A percentile compares a stretch with the other conserved stretches of the same genome.
phyloP scores from a whole-genome alignment of 208 protist genomes.

The Leishmania turanica region DNA sequence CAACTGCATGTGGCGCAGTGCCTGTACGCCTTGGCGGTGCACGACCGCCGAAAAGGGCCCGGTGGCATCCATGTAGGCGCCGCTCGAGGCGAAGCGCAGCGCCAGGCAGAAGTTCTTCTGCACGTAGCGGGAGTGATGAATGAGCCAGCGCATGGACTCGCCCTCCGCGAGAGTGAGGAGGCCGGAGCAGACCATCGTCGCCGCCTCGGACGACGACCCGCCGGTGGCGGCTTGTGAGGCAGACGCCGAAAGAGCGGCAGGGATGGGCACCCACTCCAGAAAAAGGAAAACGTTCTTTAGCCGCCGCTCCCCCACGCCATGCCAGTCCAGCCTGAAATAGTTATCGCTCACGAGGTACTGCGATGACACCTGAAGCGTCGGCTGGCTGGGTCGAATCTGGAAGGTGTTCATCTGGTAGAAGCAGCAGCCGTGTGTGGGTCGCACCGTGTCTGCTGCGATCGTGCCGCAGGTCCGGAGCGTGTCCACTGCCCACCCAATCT shows the following conservation, averaged over 20 bases:
- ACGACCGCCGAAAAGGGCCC: slow-evolving; percentile 29
- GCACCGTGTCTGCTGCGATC: slow-evolving; percentile 28
- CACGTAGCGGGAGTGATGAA: slow-evolving; percentile 66
- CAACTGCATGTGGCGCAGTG: slow-evolving; percentile 25
- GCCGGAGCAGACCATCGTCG: slow-evolving; percentile 39
- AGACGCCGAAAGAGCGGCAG: neutral
- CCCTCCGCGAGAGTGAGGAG: slow-evolving; percentile 87
- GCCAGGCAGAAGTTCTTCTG: slow-evolving; percentile 33
- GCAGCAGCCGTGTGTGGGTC: slow-evolving; percentile 41
- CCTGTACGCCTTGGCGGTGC: slow-evolving; percentile 17
- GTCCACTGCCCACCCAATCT: slow-evolving; percentile 79
- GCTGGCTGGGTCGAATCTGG: slow-evolving; percentile 47
- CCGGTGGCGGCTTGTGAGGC: neutral
- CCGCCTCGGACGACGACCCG: neutral
- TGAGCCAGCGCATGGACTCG: slow-evolving; percentile 87
- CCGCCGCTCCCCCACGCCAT: slow-evolving; percentile 81
- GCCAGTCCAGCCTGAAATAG: slow-evolving; percentile 90
- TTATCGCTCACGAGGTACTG: slow-evolving; percentile 89
- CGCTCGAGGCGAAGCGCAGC: slow-evolving; percentile 54
- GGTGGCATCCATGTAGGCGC: slow-evolving; percentile 59
- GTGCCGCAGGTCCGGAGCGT: slow-evolving; percentile 39
- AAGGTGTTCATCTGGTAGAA: slow-evolving; percentile 73
- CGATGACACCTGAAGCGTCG: slow-evolving; percentile 58
- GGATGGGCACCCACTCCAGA: slow-evolving; percentile 84
- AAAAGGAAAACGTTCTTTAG: slow-evolving; percentile 93